Evolutionary conservation across 2,329 filamentous ascomycete species (phyloP), one percentile per base, ranked within the genome.

Genomic region (Kalmusia sp.): DNA sequence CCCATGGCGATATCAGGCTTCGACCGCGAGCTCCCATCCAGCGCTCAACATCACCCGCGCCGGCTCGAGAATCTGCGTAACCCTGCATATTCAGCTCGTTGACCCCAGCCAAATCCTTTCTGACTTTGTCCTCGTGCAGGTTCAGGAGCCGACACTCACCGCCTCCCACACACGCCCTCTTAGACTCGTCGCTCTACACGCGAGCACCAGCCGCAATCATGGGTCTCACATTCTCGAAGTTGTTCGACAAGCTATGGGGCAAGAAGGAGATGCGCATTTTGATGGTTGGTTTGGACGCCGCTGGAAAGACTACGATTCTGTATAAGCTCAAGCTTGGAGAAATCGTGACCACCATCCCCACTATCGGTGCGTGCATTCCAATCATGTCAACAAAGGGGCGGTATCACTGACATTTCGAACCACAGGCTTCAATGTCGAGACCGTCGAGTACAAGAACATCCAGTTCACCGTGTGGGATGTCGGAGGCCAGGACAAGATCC

Each of bases 391-490:
- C 34, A 30, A 19, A 38, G 40, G 33, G 48, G 51, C 45, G 57
- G 24, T 19, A 30, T 27, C 59, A 64, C 69, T 74, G 59, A 74
- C 63, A 49, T 45, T 19, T 34, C 48, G 49, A 21, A 19, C 7
- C 35, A 44, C 65, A 80, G 80, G 93, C 67, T 98, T 98, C 85
- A 98, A 98, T 84, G 95, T 98, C 77, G 93, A 98, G 84, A 96
- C 92, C 4, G 93, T 98, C 70, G 96, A 93, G 65, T 97, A 96
- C 84, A 97, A 97, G 85, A 98, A 98, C 77, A 93, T 97, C 79
- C 96, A 97, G 80, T 98, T 98, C 83, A 98, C 96, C 71, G 93
- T 98, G 60, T 98, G 93, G 93, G 93, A 98, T 82, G 93, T 98
- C 55, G 93, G 93, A 78, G 93, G 93, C 62, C 93, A 98, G 83